These are phyloP conservation scores for Lactarius deliciosus DNA, from an alignment of 768 basidiomycete species.

Conservation along the genomic window DNA sequence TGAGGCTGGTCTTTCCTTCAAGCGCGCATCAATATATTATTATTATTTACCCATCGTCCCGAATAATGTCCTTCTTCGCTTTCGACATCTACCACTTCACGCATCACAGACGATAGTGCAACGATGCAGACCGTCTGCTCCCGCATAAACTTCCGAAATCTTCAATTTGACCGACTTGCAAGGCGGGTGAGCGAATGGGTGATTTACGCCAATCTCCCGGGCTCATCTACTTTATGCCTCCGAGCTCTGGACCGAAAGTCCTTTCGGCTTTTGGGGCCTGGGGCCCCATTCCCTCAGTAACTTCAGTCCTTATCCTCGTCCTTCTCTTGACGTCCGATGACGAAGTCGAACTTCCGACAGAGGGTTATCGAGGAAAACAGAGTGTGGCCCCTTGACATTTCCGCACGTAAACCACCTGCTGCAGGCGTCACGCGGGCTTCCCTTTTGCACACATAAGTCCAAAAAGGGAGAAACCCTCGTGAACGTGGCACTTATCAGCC, in stretches of 20 bases:
- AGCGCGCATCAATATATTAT: conserved; percentile 23
- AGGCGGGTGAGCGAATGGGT: neutral
- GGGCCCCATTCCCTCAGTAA: conserved; percentile 1
- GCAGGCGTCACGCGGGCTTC: conserved; percentile 22
- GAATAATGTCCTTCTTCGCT: conserved; percentile 1
- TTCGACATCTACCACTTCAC: neutral
- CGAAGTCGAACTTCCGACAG: neutral
- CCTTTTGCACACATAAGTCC: conserved; percentile 23
- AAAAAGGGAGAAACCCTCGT: conserved; percentile 18
- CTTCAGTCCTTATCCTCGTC: neutral
- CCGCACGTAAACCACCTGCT: conserved; percentile 30
- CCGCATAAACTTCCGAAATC: conserved; percentile 20
- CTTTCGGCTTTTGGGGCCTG: conserved; percentile 4
- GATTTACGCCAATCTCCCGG: conserved; percentile 25
- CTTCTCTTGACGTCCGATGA: neutral
- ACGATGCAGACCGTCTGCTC: conserved; percentile 4
- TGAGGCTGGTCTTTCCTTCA: conserved; percentile 27
- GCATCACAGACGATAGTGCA: neutral
- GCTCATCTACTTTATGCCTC: conserved; percentile 19
- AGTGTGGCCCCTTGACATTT: conserved; percentile 22
- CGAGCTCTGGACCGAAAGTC: neutral
- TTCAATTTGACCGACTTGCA: neutral
- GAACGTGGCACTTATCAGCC: conserved; percentile 24
- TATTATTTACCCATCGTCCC: conserved; percentile 5
- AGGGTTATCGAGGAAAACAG: conserved; percentile 1